Evolutionary conservation across 2,329 filamentous ascomycete genomes (phyloP), one percentile per base, ranked within the genome.

Genomic region (Alternaria arbusti): DNA sequence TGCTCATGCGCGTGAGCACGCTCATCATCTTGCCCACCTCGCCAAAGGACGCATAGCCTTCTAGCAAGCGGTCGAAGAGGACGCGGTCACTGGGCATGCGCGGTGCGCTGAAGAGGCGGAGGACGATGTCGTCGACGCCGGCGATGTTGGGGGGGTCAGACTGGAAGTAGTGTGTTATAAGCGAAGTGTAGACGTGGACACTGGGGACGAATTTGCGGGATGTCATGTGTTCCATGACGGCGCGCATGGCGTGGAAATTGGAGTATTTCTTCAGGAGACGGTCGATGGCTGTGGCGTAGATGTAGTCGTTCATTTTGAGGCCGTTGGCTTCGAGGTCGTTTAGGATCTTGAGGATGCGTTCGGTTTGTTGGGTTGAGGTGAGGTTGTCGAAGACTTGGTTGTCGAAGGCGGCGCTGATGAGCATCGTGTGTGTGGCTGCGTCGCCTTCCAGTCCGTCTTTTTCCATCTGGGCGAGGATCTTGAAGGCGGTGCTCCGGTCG

Each of bases 251-350:
- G 2, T 68, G 30, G 50, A 82, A 64, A 67, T 86, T 86, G 26
- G 76, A 69, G 59, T 82, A 78, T 45, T 68, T 78, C 72, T 80
- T 84, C 67, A 92, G 82, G 11, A 93, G 81, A 17, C 86, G 82
- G 78, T 93, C 86, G 56, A 95, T 87, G 76, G 93, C 87, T 75
- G 91, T 89, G 71, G 85, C 87, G 77, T 92, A 95, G 3, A 87
- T 88, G 67, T 88, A 84, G 60, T 83, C 79, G 76, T 91, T 91
- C 40, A 89, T 82, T 51, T 83, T 78, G 11, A 93, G 78, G 6
- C 88, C 88, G 12, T 84, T 82, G 3, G 78, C 73, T 61, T 88
- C 83, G 77, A 94, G 88, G 20, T 69, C 62, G 26, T 78, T 67
- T 57, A 94, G 84, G 49, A 91, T 81, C 5, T 77, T 74, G n/a